These are phyloP conservation scores for Xerocomus amazonicus DNA, from an alignment of 1,284 basidiomycete species.

Conservation along the genomic window DNA sequence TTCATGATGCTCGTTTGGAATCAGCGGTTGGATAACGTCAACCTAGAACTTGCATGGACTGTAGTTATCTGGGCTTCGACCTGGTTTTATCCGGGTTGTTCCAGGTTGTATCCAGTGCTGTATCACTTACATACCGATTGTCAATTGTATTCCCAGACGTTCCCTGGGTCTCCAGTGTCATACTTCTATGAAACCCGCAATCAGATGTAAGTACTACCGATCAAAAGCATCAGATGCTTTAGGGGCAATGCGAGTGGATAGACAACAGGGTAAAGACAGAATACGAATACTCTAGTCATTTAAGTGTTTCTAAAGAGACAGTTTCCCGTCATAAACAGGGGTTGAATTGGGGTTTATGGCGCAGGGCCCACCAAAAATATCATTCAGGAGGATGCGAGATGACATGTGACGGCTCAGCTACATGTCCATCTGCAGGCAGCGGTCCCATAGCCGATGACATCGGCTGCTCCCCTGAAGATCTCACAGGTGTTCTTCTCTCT, in stretches of 20 bases:
- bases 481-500: slow-evolving; percentile 40
- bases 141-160: slow-evolving; percentile 16
- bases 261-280: neutral
- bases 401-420: slow-evolving; percentile 1
- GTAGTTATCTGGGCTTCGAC: slow-evolving; percentile 8
- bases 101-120: slow-evolving; percentile 16
- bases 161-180: too few relatives aligned
- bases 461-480: slow-evolving; percentile 9
- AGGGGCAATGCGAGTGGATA: slow-evolving; percentile 1
- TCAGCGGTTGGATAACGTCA: slow-evolving; percentile 6
- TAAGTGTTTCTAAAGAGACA: neutral
- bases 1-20: slow-evolving; percentile 16
- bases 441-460: slow-evolving; percentile 8
- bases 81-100: slow-evolving; percentile 3
- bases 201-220: too few relatives aligned
- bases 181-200: neutral
- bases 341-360: neutral
- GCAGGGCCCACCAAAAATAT: neutral
- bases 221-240: too few relatives aligned
- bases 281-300: slow-evolving; percentile 8
- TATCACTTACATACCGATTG: slow-evolving; percentile 19
- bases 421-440: slow-evolving; percentile 7
- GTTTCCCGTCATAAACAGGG: slow-evolving; percentile 1
- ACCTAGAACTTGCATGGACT: slow-evolving; percentile 11
- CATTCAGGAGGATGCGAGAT: slow-evolving; percentile 4